These are phyloP conservation scores for Isatis lusitanica DNA, from an alignment of 441 rosid species.

Conservation along the genomic window DNA sequence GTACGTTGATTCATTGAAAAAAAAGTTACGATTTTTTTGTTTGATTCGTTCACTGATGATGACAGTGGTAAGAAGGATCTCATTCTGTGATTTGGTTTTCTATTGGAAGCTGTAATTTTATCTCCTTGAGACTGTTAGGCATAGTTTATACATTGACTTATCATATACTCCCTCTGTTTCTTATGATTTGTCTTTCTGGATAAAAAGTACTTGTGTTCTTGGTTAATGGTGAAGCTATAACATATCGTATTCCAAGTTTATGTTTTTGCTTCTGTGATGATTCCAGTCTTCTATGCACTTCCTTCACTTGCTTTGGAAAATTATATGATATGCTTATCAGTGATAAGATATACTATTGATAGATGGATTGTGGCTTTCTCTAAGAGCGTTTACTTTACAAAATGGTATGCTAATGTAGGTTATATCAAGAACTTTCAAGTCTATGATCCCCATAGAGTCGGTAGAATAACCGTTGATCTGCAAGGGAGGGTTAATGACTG, in stretches of 20 bases:
- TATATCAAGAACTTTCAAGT: constrained; percentile 69
- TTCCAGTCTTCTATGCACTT: not conserved
- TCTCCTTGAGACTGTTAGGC: not conserved
- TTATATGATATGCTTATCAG: not conserved
- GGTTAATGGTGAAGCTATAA: not conserved
- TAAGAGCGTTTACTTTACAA: not conserved
- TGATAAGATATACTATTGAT: not conserved
- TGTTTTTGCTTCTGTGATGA: not conserved
- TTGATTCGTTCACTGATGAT: not conserved
- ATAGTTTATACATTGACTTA: not conserved
- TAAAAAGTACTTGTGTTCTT: not conserved
- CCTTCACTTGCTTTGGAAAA: not conserved
- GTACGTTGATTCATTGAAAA: not conserved
- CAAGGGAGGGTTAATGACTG: constrained; percentile 82
- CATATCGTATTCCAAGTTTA: not conserved
- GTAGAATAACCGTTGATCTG: constrained; percentile 74
- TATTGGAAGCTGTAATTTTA: not conserved
- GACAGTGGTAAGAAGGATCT: constrained; percentile 6
- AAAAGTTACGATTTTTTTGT: not conserved
- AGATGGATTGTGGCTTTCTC: not conserved
- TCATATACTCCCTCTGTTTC: no score
- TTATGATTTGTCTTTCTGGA: not conserved
- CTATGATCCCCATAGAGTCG: constrained; percentile 74
- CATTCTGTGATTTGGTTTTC: not conserved
- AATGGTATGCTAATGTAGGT: constrained; percentile 38